These are phyloP conservation scores for Alternaria sp. DNA, from an alignment of 2,329 filamentous ascomycete genomes.

Conservation along the genomic window DNA sequence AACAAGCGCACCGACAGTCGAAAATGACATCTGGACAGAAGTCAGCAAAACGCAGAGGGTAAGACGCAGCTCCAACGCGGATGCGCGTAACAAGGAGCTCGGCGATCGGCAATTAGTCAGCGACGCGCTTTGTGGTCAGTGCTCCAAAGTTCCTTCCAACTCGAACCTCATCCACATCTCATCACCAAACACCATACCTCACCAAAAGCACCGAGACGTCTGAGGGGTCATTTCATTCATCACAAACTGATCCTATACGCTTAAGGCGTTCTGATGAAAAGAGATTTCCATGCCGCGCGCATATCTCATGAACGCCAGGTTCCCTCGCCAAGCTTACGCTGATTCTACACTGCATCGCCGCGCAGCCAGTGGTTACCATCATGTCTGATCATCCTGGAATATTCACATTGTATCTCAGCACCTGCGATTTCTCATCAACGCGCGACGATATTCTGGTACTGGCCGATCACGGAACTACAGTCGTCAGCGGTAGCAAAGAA, in stretches of 20 bases:
- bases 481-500: background rate
- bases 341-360: background rate
- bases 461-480: background rate
- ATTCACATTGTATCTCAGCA: background rate
- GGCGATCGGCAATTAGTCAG: background rate
- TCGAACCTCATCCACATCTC: background rate
- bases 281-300: background rate
- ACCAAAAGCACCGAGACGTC: background rate
- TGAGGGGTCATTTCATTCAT: background rate
- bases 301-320: background rate
- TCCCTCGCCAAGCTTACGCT: background rate
- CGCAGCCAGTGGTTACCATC: background rate
- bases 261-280: background rate
- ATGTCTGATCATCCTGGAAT: background rate
- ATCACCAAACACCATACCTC: background rate
- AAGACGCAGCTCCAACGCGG: background rate
- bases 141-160: background rate
- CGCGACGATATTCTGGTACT: background rate
- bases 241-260: background rate
- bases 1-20: background rate
- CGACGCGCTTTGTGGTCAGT: background rate
- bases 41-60: background rate
- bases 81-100: background rate
- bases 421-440: background rate
- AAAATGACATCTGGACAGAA: background rate